Evolutionary conservation across 2,329 filamentous ascomycete species (phyloP), one percentile per base, ranked within the genome.

Genomic region (Diaporthe sp.): DNA sequence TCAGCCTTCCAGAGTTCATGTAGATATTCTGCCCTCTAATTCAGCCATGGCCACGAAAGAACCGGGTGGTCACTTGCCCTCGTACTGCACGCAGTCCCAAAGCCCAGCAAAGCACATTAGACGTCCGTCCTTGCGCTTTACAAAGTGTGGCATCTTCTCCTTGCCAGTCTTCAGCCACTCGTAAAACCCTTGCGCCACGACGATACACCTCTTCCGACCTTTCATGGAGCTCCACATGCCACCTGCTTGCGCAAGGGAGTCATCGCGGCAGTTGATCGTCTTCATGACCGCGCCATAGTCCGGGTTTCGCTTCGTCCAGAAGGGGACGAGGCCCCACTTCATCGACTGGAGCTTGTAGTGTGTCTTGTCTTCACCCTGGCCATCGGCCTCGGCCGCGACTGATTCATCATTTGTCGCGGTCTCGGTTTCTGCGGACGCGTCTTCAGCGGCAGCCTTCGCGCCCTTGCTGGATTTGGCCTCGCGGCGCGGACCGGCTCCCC

Each of bases 181-280:
- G 81, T 95, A 99, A 84, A 98, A 99, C 1, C 97, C 97, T 84
- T 98, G 94, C 13, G 94, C 95, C 8, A 98, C 82, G 13, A 98
- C 92, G 31, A 98, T 88, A 82, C 97, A 98, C 42, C 97, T 90
- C 85, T 98, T 98, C 79, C 90, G 91, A 77, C 92, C 92, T 85
- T 98, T 98, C 94, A 98, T 97, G 1, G 90, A 92, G 57, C 91
- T 93, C 97, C 97, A 98, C 92, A 98, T 94, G 15, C 96, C 95
- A 7, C 92, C 90, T 12, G 93, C 89, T 13, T 93, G 90, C 8
- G 91, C 88, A 28, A 98, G 87, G 1, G 95, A 97, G 84, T 98
- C 96, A 81, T 96, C 94, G 4, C 96, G 92, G 83, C 96, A 98
- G 84, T 99, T 98, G 84, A 98, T 98, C 0, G 95, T 98, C 81